Evolutionary conservation across 257 asterid genomes (phyloP).

Genomic region (Scutellaria galericulata): DNA sequence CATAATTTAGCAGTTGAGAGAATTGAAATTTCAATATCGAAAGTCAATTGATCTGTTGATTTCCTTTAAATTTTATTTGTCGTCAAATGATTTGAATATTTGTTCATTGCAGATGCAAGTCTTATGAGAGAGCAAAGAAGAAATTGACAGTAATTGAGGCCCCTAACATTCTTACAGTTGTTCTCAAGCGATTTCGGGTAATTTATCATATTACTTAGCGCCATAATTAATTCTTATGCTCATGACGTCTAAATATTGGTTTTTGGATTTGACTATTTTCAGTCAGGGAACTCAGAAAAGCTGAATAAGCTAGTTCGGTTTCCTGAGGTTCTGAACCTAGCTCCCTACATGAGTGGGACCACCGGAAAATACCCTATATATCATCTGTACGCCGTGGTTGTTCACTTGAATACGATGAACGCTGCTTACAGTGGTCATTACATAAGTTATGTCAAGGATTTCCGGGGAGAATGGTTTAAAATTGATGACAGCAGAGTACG

Average conservation of each 20-base stretch:
- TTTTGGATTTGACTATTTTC: conserved; percentile 26
- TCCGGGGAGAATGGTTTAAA: conserved; percentile 49
- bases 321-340: conserved; percentile 51
- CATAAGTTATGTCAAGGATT: conserved; percentile 54
- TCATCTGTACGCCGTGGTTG: conserved; percentile 55
- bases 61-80: not conserved
- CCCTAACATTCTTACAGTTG: conserved; percentile 53
- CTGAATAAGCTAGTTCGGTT: conserved; percentile 53
- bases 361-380: conserved; percentile 45
- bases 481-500: conserved; percentile 57
- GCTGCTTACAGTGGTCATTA: conserved; percentile 60
- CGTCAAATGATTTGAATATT: not conserved
- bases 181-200: conserved; percentile 56
- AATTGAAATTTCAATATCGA: conserved; percentile 1
- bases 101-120: conserved; percentile 46
- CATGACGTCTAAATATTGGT: conserved; percentile 24
- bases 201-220: conserved; percentile 16
- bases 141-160: conserved; percentile 48
- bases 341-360: conserved; percentile 55
- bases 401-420: conserved; percentile 53
- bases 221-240: not conserved
- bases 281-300: conserved; percentile 54
- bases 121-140: conserved; percentile 57
- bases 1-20: not conserved
- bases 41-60: conserved; percentile 3